Evolutionary conservation across 176 grass and related monocot species (phyloP).

Genomic region (Tuctoria greenei): DNA sequence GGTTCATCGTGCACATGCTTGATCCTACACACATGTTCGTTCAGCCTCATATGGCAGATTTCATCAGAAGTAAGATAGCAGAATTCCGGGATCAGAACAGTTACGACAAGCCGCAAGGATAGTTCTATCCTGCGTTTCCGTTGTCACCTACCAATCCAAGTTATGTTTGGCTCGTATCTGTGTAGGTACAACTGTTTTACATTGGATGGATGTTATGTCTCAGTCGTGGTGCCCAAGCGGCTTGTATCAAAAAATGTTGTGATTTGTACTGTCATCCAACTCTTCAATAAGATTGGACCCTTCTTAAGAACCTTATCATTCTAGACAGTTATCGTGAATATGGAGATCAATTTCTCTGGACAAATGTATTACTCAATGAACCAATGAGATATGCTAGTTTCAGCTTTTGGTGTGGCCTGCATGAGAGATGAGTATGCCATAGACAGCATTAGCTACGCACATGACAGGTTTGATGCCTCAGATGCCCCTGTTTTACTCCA

Average conservation of each 20-base stretch:
- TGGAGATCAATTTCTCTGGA: background rate
- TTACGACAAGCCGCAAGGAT: slow-evolving; percentile 71
- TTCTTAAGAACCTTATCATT: background rate
- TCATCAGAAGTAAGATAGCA: slow-evolving; percentile 68
- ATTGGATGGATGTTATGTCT: too few species aligned
- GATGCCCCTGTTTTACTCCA: slow-evolving; percentile 54
- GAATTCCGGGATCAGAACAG: slow-evolving; percentile 92
- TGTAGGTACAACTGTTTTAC: too few species aligned
- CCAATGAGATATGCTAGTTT: background rate
- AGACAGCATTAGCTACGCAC: slow-evolving; percentile 3
- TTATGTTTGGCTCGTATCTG: too few species aligned
- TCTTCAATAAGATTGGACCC: background rate
- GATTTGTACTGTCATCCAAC: background rate
- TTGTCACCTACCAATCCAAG: background rate
- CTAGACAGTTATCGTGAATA: background rate
- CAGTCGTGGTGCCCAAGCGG: too few species aligned
- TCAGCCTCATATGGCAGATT: slow-evolving; percentile 62
- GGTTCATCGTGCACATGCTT: slow-evolving; percentile 83
- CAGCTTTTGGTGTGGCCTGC: slow-evolving; percentile 4
- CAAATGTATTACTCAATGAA: background rate
- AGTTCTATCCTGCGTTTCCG: background rate
- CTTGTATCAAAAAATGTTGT: background rate
- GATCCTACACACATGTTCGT: slow-evolving; percentile 78
- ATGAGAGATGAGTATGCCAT: slow-evolving; percentile 15
- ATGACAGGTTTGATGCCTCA: slow-evolving; percentile 23